Evolutionary conservation across 1,284 basidiomycete species (phyloP), one percentile per base, ranked within the genome.

Genomic region (Schizopora paradoxa): DNA sequence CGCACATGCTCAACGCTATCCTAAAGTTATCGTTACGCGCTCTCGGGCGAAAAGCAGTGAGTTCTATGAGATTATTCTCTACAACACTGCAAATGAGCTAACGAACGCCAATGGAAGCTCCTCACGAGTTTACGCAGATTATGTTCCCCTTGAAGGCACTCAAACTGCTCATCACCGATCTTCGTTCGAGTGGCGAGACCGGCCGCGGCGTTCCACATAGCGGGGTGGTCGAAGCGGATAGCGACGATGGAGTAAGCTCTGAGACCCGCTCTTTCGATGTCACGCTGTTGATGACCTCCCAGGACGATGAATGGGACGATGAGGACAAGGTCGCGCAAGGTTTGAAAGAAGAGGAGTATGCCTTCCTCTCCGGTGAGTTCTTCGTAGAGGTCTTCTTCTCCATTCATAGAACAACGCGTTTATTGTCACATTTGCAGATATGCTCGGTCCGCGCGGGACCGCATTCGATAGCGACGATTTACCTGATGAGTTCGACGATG

Each of bases 101-200:
- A 39, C 18, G 18, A 23, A 37, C 43, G 35, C 41, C 38, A 6
- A 28, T 37, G 11, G 3, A 58, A 93, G 89, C 73, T 28, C 93
- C 93, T 0, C 83, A 85, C 49, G 82, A 91, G 62, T 98, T 90
- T 62, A 88, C 86, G 1, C 76, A 74, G 32, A 79, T 96, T 34
- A 74, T 87, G 0, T 95, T 98, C 79, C 86, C 85, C 0, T 79
- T 91, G 48, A 97, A 97, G 66, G 87, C 84, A 1, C 73, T 98
- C 62, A 97, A 98, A 64, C 70, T 97, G 14, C 70, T 98, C 14
- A 61, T 97, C 35, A 82, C 83, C 48, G 93, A 97, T 54, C 70
- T 94, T 14, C 83, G 86, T 55, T 76, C 77, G 8, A 78, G 78
- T 39, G 82, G 82, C 14, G 86, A 87, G 55, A 70, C n/a, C n/a